Evolutionary conservation across 768 basidiomycete species (phyloP), one percentile per base, ranked within the genome.

Genomic region (Mycena metata): DNA sequence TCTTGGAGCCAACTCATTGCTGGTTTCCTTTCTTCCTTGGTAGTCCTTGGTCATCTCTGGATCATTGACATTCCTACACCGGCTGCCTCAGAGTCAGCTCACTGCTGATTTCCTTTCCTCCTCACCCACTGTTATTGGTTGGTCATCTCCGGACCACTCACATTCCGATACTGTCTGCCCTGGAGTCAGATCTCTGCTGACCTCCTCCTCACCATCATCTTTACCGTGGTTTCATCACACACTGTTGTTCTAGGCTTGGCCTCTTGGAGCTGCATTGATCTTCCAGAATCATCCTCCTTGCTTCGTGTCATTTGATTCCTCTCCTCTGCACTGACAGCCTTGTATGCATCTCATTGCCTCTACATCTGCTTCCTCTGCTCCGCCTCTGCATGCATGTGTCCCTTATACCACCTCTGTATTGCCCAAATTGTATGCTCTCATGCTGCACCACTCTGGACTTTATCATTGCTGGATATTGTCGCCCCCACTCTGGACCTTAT

Each of bases 301-400:
- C 15, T 50, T 42, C 49, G 30, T 57, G 63, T 56, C 35, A 35
- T 56, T 54, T 64, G 63, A 64, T 64, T 64, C 63, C 63, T 56
- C 45, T 46, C 52, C 33, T 55, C 63, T 23, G 45, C 24, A 51
- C 50, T 19, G 41, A 43, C 42, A 54, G 61, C 61, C 23, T 54
- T 63, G 61, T 63, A 63, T 30, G 51, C 61, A 52, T 63, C 61
- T 52, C 33, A 63, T n/a, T 54, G 61, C 61, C 61, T 63, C 51
- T 63, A 46, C 50, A 63, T 63, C 41, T 54, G 50, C 52, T 57
- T 30, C 30, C 30, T 30, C 30, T 3, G 30, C 45, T 57, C 63
- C 21, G 43, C 63, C 54, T 64, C 46, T 35, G 63, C 46, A n/a
- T n/a, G n/a, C n/a, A 47, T 64, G 24, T 64, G 30, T 49, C 63